Evolutionary conservation across 2,329 filamentous ascomycete genomes (phyloP).

Genomic region (Sporothrix humicola): DNA sequence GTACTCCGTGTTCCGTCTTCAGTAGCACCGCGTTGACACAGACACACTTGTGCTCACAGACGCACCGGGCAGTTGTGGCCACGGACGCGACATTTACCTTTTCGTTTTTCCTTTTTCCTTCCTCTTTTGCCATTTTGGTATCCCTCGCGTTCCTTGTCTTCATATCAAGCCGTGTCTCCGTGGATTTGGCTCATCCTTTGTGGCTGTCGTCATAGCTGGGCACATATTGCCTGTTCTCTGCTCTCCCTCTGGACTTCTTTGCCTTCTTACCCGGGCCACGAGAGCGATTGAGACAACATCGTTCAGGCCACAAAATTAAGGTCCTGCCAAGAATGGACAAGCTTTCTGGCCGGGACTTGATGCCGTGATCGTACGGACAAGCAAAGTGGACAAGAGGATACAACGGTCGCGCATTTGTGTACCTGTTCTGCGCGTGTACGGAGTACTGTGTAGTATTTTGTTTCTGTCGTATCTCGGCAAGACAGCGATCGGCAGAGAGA

Average conservation of each 20-base stretch:
- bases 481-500: constrained; percentile 23
- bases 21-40: not conserved
- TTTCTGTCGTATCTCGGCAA: constrained; percentile 19
- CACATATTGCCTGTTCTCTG: not conserved
- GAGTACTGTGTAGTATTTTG: no score
- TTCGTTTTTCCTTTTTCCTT: not conserved
- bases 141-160: not conserved
- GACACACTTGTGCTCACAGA: not conserved
- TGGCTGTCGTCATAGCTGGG: constrained; percentile 18
- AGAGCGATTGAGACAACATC: no score
- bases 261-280: constrained; percentile 6
- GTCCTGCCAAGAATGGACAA: constrained; percentile 31
- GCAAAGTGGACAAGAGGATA: not conserved
- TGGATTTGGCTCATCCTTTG: not conserved
- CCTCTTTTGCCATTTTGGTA: no score
- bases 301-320: not conserved
- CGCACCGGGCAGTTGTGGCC: not conserved
- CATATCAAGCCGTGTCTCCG: constrained; percentile 23
- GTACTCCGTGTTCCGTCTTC: not conserved
- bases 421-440: no score
- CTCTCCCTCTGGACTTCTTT: not conserved
- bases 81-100: not conserved
- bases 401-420: not conserved
- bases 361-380: not conserved
- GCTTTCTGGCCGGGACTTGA: constrained; percentile 15